phyloP scores from a whole-genome alignment of 495 filamentous ascomycete species.

The Coniosporium apollinis region DNA sequence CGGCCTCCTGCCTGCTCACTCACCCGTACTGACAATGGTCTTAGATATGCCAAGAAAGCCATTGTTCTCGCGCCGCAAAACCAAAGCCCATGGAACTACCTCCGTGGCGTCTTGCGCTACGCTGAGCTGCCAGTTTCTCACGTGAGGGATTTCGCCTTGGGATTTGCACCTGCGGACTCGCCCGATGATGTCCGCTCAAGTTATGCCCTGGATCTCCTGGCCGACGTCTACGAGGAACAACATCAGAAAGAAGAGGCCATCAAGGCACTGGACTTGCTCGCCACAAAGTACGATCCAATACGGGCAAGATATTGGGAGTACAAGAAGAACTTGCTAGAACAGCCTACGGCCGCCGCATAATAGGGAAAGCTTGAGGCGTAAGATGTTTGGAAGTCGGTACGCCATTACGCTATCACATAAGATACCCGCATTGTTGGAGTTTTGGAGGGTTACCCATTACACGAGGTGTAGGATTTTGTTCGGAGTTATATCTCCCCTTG shows the following conservation, averaged over 20 bases:
- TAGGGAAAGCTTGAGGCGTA: no score
- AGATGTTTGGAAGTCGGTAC: background rate
- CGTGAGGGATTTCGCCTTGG: conserved; percentile 45
- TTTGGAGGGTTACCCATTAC: no score
- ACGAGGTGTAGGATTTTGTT: no score
- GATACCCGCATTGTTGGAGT: no score
- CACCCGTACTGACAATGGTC: no score
- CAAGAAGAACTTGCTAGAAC: conserved; percentile 34
- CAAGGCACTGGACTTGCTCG: conserved; percentile 52
- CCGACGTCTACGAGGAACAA: conserved; percentile 55
- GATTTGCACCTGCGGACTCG: conserved; percentile 41
- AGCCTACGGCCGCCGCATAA: conserved; percentile 3
- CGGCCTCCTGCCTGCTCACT: no score
- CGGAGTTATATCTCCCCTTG: no score
- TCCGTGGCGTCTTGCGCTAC: conserved; percentile 57
- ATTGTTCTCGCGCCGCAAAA: conserved; percentile 78
- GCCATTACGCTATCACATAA: conserved; percentile 4
- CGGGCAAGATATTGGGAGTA: conserved; percentile 87
- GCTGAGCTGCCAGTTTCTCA: conserved; percentile 37
- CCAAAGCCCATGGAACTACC: conserved; percentile 81
- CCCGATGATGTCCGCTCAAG: conserved; percentile 31
- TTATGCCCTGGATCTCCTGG: conserved; percentile 81
- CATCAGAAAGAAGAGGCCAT: conserved; percentile 40
- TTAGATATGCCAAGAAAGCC: conserved; percentile 40
- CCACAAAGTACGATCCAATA: conserved; percentile 78